Conservation (phyloP, 2,329 filamentous ascomycete genomes). For the Ophiostoma australiae region DNA sequence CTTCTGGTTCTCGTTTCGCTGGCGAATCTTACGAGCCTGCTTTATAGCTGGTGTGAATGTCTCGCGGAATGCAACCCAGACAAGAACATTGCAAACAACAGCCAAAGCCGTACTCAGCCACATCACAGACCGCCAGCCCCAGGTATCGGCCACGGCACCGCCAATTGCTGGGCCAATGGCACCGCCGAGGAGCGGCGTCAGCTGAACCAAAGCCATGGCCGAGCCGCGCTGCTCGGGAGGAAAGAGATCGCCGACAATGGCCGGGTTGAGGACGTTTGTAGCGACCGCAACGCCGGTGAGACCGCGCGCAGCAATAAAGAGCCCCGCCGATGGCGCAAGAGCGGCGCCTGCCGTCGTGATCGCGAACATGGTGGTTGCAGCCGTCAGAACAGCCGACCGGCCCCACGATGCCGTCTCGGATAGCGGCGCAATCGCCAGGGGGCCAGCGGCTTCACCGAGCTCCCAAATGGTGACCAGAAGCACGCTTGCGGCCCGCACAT, state of each 20-base stretch:
- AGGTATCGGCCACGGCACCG: constrained; percentile 33
- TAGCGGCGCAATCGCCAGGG: constrained; percentile 57
- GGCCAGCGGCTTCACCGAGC: constrained; percentile 59
- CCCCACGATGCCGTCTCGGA: constrained; percentile 53
- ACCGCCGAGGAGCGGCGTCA: constrained; percentile 34
- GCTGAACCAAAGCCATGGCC: constrained; percentile 41
- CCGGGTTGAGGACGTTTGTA: constrained; percentile 58
- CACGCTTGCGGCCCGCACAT: constrained; percentile 41
- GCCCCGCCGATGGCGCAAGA: constrained; percentile 45
- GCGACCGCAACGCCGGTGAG: constrained; percentile 60
- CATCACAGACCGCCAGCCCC: constrained; percentile 37
- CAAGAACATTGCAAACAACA: constrained; percentile 27
- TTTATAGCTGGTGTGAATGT: constrained; percentile 38
- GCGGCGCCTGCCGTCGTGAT: constrained; percentile 42
- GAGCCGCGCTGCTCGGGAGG: constrained; percentile 48
- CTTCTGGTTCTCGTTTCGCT: background rate
- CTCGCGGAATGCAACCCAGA: constrained; percentile 33
- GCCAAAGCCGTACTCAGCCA: constrained; percentile 32
- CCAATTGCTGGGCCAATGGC: constrained; percentile 34
- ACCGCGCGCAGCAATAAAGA: constrained; percentile 61
- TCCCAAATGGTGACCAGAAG: constrained; percentile 58
- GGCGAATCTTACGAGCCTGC: background rate
- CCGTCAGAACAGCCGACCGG: constrained; percentile 51
- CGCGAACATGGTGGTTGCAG: constrained; percentile 49
- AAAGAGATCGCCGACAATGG: constrained; percentile 62